Percentiles rank a stretch among this genome's conserved stretches.
Evolutionary conservation across 2,329 filamentous ascomycete species (phyloP).

Genomic region (Apiospora rasikravindrae): DNA sequence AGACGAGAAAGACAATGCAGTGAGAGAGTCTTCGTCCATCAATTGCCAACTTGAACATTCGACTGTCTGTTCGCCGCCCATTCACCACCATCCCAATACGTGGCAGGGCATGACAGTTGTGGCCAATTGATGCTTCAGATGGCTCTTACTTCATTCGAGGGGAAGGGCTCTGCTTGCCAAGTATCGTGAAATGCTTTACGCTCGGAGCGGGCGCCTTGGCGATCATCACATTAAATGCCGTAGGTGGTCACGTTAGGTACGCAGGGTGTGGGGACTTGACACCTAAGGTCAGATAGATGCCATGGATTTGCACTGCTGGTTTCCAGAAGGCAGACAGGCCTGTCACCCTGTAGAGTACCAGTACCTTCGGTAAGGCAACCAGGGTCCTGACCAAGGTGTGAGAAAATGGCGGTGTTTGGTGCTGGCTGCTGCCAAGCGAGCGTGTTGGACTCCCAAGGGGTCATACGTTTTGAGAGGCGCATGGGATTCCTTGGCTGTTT

Average conservation of each 20-base stretch:
- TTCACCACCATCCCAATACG: background rate
- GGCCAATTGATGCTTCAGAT: background rate
- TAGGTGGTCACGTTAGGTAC: background rate
- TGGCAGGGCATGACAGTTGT: background rate
- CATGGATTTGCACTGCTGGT: background rate
- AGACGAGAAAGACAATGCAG: background rate
- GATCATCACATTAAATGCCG: background rate
- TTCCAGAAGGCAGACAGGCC: background rate
- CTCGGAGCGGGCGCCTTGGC: background rate
- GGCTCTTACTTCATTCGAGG: background rate
- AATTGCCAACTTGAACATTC: background rate
- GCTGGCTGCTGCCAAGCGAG: background rate
- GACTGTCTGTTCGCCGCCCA: background rate
- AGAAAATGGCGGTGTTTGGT: slow-evolving; percentile 14
- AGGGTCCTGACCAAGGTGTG: slow-evolving; percentile 12
- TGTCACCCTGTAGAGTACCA: background rate
- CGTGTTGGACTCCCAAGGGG: background rate
- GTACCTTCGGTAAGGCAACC: background rate
- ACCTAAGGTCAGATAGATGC: background rate
- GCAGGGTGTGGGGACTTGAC: background rate
- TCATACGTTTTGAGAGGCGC: background rate
- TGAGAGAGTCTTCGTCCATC: background rate
- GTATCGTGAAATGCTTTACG: background rate
- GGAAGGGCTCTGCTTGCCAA: background rate
- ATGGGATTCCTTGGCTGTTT: slow-evolving; percentile 7